Evolutionary conservation across 805 yeast species (phyloP).

Genomic region (Yamadazyma sp.): DNA sequence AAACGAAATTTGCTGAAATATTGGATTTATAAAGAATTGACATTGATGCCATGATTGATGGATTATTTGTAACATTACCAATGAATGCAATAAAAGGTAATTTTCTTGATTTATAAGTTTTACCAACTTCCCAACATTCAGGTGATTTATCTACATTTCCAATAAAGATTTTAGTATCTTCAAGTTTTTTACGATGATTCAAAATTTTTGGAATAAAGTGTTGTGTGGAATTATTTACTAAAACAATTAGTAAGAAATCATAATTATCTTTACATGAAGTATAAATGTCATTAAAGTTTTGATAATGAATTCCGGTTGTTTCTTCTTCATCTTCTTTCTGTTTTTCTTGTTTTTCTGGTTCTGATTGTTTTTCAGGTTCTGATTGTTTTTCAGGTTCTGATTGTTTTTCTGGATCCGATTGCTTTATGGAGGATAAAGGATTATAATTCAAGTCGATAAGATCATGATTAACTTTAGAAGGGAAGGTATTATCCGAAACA

Average conservation of each 20-base stretch:
- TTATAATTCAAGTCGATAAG: conserved; percentile 19
- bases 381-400: no score
- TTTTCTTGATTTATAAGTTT: conserved; percentile 24
- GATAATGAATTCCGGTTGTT: not conserved
- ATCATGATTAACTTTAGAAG: conserved; percentile 25
- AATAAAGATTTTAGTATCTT: conserved; percentile 27
- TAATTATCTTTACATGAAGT: conserved; percentile 25
- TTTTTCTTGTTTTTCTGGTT: conserved; percentile 1
- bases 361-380: no score
- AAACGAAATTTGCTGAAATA: conserved; percentile 17
- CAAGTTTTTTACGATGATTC: conserved; percentile 18
- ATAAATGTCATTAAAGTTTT: conserved; percentile 24
- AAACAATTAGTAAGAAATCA: conserved; percentile 32
- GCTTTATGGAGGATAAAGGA: no score
- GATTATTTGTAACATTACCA: conserved; percentile 35
- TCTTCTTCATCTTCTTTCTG: not conserved
- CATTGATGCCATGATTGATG: conserved; percentile 36
- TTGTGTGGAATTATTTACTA: conserved; percentile 26
- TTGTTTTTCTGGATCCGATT: no score
- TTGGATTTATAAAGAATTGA: conserved; percentile 34
- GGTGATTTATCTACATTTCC: conserved; percentile 31
- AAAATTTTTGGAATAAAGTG: conserved; percentile 17
- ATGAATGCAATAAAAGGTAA: conserved; percentile 37
- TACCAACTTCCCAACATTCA: conserved; percentile 37
- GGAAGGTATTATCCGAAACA: conserved; percentile 16